Evolutionary conservation across 768 basidiomycete species (phyloP), one percentile per base, ranked within the genome.

Genomic region (Collybia sp.): DNA sequence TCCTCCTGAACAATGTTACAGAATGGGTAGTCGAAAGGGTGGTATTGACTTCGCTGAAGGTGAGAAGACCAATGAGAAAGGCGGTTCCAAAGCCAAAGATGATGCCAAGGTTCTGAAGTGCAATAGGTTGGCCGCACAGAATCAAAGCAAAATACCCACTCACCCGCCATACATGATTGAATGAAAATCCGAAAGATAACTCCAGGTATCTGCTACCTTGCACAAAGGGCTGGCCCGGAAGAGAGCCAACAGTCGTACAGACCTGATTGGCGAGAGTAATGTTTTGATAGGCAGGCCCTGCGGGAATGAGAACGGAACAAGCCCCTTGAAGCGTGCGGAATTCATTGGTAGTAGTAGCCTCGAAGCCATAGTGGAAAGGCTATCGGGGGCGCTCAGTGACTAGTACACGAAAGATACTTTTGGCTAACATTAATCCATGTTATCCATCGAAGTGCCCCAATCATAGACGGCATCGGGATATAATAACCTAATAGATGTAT

Each of bases 21-120:
- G 33, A 34, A 15, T 34, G 10, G 10, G 10, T 15, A 15, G 11
- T 15, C 33, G 33, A 34, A 10, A 34, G 15, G 50, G 73, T 53
- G 5, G 70, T 72, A 44, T 72, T 71, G 46, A 62, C 55, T 62
- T 87, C 82, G 0, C 83, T 80, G 55, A 83, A 77, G 46, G 78
- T 6, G 46, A 89, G 69, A 20, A 84, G 74, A 31, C 73, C 61
- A 1, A 62, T 17, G 40, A 83, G 50, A 70, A 89, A 92, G 51
- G 66, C 73, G 4, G 79, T 32, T 16, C 77, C 77, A 59, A 88
- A 93, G 0, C 75, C 83, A 44, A 81, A 45, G 5, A 87, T 58
- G 44, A 93, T 83, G 18, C 88, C 92, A 47, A 71, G 77, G 51
- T 86, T 78, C 81, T 84, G n/a, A n/a, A n/a, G n/a, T n/a, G 10